Evolutionary conservation across 2,329 filamentous ascomycete species (phyloP).

Genomic region (Aschersonia sp.): DNA sequence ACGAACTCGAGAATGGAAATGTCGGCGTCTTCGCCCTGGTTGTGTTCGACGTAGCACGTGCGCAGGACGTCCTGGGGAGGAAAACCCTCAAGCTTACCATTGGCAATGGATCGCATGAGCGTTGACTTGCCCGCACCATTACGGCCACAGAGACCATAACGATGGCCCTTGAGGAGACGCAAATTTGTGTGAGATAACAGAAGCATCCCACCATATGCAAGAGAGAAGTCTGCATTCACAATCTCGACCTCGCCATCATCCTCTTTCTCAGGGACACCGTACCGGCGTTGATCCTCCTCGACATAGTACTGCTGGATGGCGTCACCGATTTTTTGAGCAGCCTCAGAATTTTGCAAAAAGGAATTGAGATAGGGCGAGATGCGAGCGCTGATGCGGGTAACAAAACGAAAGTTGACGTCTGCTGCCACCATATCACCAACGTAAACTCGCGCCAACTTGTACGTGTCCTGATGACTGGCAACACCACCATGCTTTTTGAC

Average conservation of each 20-base stretch:
- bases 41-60: slow-evolving; percentile 98
- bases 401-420: slow-evolving; percentile 69
- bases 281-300: slow-evolving; percentile 76
- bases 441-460: slow-evolving; percentile 55
- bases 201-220: slow-evolving; percentile 96
- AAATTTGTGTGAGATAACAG: slow-evolving; percentile 92
- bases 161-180: slow-evolving; percentile 85
- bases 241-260: slow-evolving; percentile 91
- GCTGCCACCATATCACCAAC: slow-evolving; percentile 75
- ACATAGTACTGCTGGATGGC: slow-evolving; percentile 66
- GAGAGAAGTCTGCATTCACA: slow-evolving; percentile 93
- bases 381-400: slow-evolving; percentile 54
- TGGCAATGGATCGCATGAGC: slow-evolving; percentile 90
- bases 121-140: slow-evolving; percentile 99
- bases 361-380: slow-evolving; percentile 63
- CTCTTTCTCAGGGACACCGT: slow-evolving; percentile 69
- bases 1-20: slow-evolving; percentile 92
- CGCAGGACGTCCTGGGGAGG: slow-evolving; percentile 81
- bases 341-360: slow-evolving; percentile 47
- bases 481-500: slow-evolving; percentile 56
- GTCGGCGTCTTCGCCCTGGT: slow-evolving; percentile 94
- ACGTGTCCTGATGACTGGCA: slow-evolving; percentile 43
- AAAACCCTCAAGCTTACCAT: slow-evolving; percentile 93
- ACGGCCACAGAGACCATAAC: slow-evolving; percentile 90
- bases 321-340: slow-evolving; percentile 49